phyloP scores from a whole-genome alignment of 73 alveolate species.

The Effrenium voratum region DNA sequence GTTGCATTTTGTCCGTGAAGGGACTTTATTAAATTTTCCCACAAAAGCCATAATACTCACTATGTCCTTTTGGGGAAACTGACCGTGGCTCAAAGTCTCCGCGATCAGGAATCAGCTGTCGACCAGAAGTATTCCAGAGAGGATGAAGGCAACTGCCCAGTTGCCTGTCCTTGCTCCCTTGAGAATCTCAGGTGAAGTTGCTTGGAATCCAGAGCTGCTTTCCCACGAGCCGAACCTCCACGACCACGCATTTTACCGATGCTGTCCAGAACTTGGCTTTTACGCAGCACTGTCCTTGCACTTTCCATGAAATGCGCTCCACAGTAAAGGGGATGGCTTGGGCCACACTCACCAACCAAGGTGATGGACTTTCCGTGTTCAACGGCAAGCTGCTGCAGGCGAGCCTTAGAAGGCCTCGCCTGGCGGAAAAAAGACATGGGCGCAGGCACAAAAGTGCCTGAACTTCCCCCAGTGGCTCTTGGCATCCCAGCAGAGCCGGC shows the following conservation, averaged over 20 bases:
- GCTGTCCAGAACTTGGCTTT: neutral
- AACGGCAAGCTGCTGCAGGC: constrained; percentile 86
- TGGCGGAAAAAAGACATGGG: neutral
- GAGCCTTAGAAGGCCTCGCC: neutral
- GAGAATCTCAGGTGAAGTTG: neutral
- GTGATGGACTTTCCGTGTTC: constrained; percentile 89
- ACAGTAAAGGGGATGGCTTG: too few species aligned
- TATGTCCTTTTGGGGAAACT: too few species aligned
- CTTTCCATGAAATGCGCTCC: too few species aligned
- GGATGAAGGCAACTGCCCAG: constrained; percentile 38
- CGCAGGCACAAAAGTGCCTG: constrained; percentile 77
- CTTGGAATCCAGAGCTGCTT: constrained; percentile 65
- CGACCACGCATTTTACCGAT: constrained; percentile 44
- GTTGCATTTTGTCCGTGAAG: too few species aligned
- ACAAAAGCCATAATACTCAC: too few species aligned
- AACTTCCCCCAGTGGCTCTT: constrained; percentile 66
- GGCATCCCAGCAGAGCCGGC: constrained; percentile 81
- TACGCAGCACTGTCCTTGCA: too few species aligned
- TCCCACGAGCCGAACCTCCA: constrained; percentile 29
- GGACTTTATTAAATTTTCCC: too few species aligned
- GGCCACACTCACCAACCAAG: neutral
- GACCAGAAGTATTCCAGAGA: constrained; percentile 83
- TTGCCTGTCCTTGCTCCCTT: neutral
- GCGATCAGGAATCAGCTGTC: constrained; percentile 39
- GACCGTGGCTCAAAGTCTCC: neutral